Percentiles rank a stretch among this genome's conserved stretches.
phyloP scores from a whole-genome alignment of 2,329 filamentous ascomycete genomes.

The Colletotrichum sp. region DNA sequence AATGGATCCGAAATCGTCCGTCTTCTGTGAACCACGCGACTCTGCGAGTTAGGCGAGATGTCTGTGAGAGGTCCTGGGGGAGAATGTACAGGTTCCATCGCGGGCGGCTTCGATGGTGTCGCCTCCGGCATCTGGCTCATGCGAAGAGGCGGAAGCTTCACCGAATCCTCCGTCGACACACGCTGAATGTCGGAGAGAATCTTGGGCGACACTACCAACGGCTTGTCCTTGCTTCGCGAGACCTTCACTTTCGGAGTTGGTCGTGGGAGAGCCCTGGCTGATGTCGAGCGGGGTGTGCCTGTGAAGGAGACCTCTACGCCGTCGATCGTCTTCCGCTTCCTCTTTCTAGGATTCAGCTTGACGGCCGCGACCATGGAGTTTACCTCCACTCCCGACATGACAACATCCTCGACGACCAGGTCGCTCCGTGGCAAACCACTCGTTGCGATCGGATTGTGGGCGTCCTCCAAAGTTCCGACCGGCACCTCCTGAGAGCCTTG shows the following conservation, averaged over 20 bases:
- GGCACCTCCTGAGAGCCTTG: background rate
- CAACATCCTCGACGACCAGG: background rate
- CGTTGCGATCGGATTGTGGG: background rate
- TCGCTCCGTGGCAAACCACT: background rate
- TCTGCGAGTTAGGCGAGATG: slow-evolving; percentile 1
- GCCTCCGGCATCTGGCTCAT: background rate
- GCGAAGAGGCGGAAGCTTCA: background rate
- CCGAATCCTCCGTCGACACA: background rate
- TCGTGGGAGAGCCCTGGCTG: slow-evolving; percentile 25
- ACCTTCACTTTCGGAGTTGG: slow-evolving; percentile 11
- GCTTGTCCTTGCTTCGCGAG: background rate
- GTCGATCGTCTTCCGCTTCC: slow-evolving; percentile 52
- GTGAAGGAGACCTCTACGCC: slow-evolving; percentile 33
- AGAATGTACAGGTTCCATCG: slow-evolving; percentile 1
- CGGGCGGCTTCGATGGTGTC: background rate
- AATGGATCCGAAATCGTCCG: background rate
- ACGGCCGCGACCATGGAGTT: slow-evolving; percentile 58
- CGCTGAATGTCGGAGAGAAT: slow-evolving; percentile 7
- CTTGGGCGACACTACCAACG: background rate
- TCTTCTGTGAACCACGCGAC: background rate
- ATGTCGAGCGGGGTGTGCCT: background rate
- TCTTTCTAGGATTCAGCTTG: slow-evolving; percentile 51
- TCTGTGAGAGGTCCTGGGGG: background rate
- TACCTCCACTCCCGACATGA: background rate
- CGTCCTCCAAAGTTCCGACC: background rate